Conservation (phyloP, 2,329 filamentous ascomycete species). For the Xylariales sp. region DNA sequence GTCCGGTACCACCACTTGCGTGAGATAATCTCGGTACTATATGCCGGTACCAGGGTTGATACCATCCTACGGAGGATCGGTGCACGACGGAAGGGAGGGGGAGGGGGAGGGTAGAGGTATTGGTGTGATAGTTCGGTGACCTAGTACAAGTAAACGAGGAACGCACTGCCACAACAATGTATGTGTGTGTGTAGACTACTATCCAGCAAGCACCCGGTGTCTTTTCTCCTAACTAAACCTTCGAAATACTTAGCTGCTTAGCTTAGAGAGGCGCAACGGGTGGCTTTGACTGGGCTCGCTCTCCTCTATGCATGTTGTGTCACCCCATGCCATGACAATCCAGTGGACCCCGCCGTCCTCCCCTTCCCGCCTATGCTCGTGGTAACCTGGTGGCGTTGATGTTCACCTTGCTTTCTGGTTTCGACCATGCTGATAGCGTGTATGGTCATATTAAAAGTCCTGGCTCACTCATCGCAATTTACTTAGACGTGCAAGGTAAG, state of each 20-base stretch:
- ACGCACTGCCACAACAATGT: not conserved
- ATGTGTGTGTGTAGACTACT: too few species aligned
- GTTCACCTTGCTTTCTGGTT: not conserved
- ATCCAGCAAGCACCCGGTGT: not conserved
- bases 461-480: not conserved
- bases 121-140: not conserved
- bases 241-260: not conserved
- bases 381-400: not conserved
- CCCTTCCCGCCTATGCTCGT: not conserved
- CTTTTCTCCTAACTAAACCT: not conserved
- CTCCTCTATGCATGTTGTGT: constrained; percentile 15
- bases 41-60: constrained; percentile 5
- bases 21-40: constrained; percentile 15
- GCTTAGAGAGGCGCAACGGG: constrained; percentile 8
- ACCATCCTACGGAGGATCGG: not conserved
- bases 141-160: not conserved
- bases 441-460: not conserved
- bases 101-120: not conserved
- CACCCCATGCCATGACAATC: not conserved
- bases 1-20: not conserved
- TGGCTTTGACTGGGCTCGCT: constrained; percentile 7
- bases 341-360: not conserved
- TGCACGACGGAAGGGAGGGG: not conserved
- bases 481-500: not conserved
- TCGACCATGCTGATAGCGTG: not conserved